phyloP scores from a whole-genome alignment of 164 flowering plant species.

The Chimonanthus praecox region DNA sequence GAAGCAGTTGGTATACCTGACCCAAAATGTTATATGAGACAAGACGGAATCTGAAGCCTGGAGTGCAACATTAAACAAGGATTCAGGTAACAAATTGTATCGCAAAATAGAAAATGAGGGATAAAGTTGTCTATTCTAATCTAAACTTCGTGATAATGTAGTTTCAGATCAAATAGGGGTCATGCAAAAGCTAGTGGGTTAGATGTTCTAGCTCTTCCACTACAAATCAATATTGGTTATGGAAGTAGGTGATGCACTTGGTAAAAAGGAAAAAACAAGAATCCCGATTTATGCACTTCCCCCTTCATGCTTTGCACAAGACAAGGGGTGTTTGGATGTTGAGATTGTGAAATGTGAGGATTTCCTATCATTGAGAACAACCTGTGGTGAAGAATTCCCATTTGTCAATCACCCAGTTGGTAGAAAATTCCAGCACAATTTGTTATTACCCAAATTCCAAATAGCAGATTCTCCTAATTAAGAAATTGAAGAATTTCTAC shows the following conservation, averaged over 20 bases:
- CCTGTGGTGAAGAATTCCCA: no score
- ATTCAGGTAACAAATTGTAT: background rate
- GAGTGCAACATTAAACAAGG: slow-evolving; percentile 10
- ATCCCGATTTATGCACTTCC: background rate
- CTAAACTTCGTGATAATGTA: background rate
- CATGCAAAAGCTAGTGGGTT: background rate
- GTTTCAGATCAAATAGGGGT: background rate
- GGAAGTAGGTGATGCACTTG: no score
- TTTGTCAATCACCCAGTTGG: no score
- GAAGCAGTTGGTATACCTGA: slow-evolving; percentile 45
- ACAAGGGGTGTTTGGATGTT: no score
- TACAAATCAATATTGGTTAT: background rate
- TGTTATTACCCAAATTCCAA: no score
- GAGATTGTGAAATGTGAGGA: no score
- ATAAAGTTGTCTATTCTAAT: background rate
- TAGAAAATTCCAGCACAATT: no score
- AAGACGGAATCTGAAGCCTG: slow-evolving; percentile 68
- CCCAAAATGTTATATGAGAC: slow-evolving; percentile 90
- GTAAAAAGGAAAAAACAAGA: background rate
- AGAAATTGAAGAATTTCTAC: no score
- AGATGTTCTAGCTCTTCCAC: background rate
- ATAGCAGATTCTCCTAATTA: no score
- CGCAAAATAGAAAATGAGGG: background rate
- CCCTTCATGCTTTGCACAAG: background rate
- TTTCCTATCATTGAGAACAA: no score